Base-by-base conservation (phyloP, 2,329 filamentous ascomycete genomes). In the Colletotrichum tabaci region DNA sequence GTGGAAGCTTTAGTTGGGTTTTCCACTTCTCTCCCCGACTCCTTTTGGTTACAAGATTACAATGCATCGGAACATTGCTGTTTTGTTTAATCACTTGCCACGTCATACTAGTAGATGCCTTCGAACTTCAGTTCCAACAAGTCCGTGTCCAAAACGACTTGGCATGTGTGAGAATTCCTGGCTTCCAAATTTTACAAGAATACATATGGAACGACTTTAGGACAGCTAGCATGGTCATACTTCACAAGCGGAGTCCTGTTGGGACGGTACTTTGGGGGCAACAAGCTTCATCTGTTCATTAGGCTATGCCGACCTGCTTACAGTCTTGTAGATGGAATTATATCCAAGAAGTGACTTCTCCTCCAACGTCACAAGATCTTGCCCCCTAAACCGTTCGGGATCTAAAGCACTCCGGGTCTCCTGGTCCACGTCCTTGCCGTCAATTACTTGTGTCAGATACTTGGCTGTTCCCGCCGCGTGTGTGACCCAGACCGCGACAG, bases 301-400 rank as follows among this genome's bases (percentile, higher is more conserved):
- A 3, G 52, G n/a, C n/a, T 35, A 61, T 40, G 13, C 10, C 35
- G n/a, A 26, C 47, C 42, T 63, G 21, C 44, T 21, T 26, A 35
- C 49, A 53, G 66, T 68, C 42, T 62, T 63, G 30, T 68, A 68
- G 18, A 68, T 68, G 8, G 52, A 53, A 12, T 68, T 68, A 10
- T 68, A 68, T 10, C 66, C 52, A 10, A 16, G 10, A n/a, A 68
- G 60, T 4, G 58, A 63, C 23, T 23, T n/a, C 21, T 57, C 21
- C 26, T 68, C 66, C 66, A 68, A 15, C 2, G 10, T 10, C 8
- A 52, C 26, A 21, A 64, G 40, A 12, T 42, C 30, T n/a, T 38
- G 42, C 8, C 66, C 66, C 16, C 13, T 50, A 30, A 68, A 68
- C 1, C 66, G 50, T 23, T 68, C 66, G 3, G 66, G 66, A 21